Conservation (phyloP, 768 basidiomycete species). For the Podaxis rugospora region DNA sequence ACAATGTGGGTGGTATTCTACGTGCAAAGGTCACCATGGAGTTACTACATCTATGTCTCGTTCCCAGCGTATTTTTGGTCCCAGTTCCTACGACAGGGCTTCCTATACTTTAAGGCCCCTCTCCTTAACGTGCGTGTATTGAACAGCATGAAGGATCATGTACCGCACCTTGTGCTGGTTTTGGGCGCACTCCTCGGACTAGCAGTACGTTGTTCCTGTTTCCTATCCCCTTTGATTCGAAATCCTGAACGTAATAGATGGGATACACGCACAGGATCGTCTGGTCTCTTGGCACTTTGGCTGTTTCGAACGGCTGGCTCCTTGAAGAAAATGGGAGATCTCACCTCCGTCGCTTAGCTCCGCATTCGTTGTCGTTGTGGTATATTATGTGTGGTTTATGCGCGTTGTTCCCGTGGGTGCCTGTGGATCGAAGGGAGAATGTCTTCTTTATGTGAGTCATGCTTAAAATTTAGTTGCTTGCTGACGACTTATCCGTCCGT, state of each 20-base stretch:
- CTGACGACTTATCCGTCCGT: not conserved
- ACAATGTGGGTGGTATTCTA: conserved; percentile 49
- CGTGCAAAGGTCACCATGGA: conserved; percentile 62
- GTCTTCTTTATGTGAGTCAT: conserved; percentile 51
- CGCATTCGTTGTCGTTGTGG: conserved; percentile 36
- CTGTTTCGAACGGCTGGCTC: conserved; percentile 68
- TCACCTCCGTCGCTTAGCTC: conserved; percentile 11
- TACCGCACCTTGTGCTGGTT: conserved; percentile 31
- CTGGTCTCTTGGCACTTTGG: conserved; percentile 63
- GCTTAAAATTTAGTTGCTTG: not conserved
- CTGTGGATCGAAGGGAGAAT: conserved; percentile 69
- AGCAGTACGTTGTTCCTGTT: conserved; percentile 7
- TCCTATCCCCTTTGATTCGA: not conserved
- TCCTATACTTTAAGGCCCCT: conserved; percentile 7
- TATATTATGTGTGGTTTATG: conserved; percentile 40
- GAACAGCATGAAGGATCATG: conserved; percentile 14
- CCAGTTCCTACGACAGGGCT: conserved; percentile 36
- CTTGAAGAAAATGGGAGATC: conserved; percentile 15
- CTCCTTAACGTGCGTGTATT: not conserved
- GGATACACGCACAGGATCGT: conserved; percentile 70
- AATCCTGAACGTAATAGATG: conserved; percentile 30
- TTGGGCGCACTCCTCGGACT: conserved; percentile 74
- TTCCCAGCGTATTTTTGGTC: conserved; percentile 82
- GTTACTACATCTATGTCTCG: conserved; percentile 69
- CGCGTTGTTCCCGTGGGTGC: conserved; percentile 65